Evolutionary conservation across 75 land plant species (phyloP).

Genomic region (Chamaecyparis obtusa): DNA sequence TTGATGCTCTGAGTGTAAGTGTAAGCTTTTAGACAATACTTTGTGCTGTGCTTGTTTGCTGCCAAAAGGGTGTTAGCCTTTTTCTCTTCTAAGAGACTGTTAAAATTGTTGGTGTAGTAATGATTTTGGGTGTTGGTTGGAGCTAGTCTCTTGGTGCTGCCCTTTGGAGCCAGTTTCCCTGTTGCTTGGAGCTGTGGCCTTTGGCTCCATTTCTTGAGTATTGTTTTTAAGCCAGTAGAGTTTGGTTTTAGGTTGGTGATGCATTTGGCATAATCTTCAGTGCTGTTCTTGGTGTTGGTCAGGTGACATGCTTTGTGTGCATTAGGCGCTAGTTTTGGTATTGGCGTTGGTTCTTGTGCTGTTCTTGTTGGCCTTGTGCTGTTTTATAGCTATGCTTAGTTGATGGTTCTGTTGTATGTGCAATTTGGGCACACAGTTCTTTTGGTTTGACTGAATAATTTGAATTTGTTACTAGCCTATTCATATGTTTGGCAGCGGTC

Average conservation of each 20-base stretch:
- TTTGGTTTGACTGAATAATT: background rate
- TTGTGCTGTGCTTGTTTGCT: background rate
- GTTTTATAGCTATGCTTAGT: background rate
- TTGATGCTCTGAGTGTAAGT: background rate
- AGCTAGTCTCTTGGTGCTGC: background rate
- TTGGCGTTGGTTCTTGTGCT: background rate
- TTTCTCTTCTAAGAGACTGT: background rate
- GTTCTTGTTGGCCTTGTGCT: background rate
- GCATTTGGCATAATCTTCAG: background rate
- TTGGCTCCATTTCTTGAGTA: background rate
- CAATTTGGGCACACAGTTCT: background rate
- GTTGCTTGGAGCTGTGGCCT: background rate
- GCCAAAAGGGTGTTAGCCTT: background rate
- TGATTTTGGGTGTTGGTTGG: background rate
- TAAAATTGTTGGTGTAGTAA: background rate
- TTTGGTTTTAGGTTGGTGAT: background rate
- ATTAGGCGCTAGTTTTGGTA: background rate
- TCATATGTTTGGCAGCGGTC: background rate
- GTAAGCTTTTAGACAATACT: background rate
- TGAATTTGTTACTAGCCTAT: background rate
- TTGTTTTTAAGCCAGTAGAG: background rate
- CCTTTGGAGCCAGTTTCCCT: background rate
- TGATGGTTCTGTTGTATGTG: background rate
- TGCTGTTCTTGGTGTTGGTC: background rate
- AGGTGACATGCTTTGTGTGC: too few species aligned